Percentiles rank a stretch among this genome's conserved stretches.
Conservation (phyloP, 495 filamentous ascomycete genomes). For the Corynascus novoguineensis region DNA sequence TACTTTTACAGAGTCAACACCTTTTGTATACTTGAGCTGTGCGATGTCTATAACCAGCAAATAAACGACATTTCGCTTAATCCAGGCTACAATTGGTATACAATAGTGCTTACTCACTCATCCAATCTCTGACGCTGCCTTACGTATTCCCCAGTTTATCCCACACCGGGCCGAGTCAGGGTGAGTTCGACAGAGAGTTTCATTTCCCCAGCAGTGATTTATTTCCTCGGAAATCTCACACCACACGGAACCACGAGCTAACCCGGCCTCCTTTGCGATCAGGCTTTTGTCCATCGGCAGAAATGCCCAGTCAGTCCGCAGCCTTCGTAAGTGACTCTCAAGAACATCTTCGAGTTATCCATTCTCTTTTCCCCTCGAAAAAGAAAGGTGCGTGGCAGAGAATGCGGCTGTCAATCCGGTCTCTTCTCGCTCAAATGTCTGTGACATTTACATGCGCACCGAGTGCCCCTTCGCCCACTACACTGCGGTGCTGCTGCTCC, state of each 20-base stretch:
- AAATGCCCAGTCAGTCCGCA: conserved; percentile 8
- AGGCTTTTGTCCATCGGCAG: not conserved
- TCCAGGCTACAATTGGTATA: not conserved
- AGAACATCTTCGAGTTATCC: not conserved
- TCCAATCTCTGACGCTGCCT: not conserved
- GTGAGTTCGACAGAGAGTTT: too few species aligned
- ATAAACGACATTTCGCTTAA: not conserved
- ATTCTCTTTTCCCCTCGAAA: not conserved
- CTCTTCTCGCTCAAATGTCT: not conserved
- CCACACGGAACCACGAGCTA: not conserved
- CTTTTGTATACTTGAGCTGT: conserved; percentile 20
- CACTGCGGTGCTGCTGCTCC: conserved; percentile 9
- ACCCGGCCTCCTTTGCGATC: not conserved
- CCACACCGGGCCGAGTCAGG: too few species aligned
- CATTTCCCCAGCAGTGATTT: not conserved
- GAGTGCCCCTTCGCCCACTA: conserved; percentile 5
- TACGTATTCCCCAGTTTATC: not conserved
- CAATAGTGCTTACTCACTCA: too few species aligned
- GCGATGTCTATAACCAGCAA: conserved; percentile 7
- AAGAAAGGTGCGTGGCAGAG: not conserved
- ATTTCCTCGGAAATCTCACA: not conserved
- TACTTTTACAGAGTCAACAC: conserved; percentile 20
- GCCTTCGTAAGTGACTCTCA: not conserved
- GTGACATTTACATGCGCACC: conserved; percentile 14
- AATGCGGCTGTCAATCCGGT: too few species aligned